Percentiles rank a stretch among this genome's conserved stretches.
Conservation (phyloP, 495 filamentous ascomycete species). For the Aspergillus cristatus region DNA sequence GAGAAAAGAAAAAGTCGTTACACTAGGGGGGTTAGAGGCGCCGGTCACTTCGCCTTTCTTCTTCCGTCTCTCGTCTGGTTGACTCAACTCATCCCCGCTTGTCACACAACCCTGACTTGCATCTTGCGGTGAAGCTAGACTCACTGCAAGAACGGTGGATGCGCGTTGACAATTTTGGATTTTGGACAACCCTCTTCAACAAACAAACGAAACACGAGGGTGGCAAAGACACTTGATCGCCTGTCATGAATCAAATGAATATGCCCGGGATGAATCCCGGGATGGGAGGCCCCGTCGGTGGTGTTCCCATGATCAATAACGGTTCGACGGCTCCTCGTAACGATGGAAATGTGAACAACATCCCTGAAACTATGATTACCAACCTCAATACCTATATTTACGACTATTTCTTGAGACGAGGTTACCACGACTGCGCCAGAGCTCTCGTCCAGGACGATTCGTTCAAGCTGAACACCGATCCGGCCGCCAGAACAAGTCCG, state of each 20-base stretch:
- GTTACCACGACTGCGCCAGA: slow-evolving; percentile 71
- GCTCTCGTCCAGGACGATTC: slow-evolving; percentile 48
- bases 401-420: slow-evolving; percentile 83
- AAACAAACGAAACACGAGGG: slow-evolving; percentile 26
- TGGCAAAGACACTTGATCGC: slow-evolving; percentile 26
- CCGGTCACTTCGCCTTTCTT: slow-evolving; percentile 8
- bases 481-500: slow-evolving; percentile 49
- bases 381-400: slow-evolving; percentile 97
- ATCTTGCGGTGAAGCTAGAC: slow-evolving; percentile 22
- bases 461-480: slow-evolving; percentile 48
- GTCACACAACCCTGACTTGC: no score
- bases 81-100: slow-evolving; percentile 20
- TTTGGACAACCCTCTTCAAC: slow-evolving; percentile 16
- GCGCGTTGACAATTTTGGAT: slow-evolving; percentile 19
- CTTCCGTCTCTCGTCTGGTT: slow-evolving; percentile 5
- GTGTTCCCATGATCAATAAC: slow-evolving; percentile 67
- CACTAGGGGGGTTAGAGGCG: slow-evolving; percentile 3
- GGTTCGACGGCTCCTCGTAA: slow-evolving; percentile 44
- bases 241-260: slow-evolving; percentile 67
- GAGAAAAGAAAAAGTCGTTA: not conserved
- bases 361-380: slow-evolving; percentile 54
- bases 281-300: slow-evolving; percentile 54
- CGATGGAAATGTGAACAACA: slow-evolving; percentile 33
- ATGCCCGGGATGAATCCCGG: slow-evolving; percentile 54
- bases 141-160: slow-evolving; percentile 29